Evolutionary conservation across 2,329 filamentous ascomycete genomes (phyloP).

Genomic region (Fusarium nisikadoi): DNA sequence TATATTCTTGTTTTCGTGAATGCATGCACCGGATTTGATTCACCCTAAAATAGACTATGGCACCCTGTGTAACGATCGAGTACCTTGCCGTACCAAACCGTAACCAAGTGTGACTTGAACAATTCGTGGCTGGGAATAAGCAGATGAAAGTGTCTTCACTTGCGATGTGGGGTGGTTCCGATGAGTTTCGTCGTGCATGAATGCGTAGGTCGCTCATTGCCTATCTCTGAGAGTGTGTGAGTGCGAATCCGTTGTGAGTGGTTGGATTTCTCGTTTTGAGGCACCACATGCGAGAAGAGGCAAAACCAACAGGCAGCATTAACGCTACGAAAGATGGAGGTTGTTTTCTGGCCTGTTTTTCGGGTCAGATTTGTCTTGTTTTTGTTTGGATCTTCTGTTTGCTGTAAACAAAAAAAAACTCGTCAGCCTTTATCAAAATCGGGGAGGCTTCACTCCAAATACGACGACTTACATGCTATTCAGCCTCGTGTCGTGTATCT

Average conservation of each 20-base stretch:
- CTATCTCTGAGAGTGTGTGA: slow-evolving; percentile 4
- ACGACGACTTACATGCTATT: neutral
- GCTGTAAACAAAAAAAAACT: neutral
- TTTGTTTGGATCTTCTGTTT: neutral
- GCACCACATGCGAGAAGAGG: neutral
- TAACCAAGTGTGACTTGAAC: slow-evolving; percentile 6
- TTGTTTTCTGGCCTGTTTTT: neutral
- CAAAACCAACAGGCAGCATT: slow-evolving; percentile 18
- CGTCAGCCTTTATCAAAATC: neutral
- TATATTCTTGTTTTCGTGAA: slow-evolving; percentile 16
- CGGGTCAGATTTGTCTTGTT: neutral
- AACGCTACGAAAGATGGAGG: neutral
- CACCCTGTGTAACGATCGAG: slow-evolving; percentile 3
- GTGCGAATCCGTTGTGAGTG: slow-evolving; percentile 3
- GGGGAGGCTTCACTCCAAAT: neutral
- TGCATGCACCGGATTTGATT: neutral
- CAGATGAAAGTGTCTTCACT: neutral
- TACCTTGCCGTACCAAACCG: neutral
- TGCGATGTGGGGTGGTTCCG: neutral
- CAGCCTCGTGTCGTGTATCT: slow-evolving; percentile 12
- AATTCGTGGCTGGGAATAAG: neutral
- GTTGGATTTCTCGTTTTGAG: neutral
- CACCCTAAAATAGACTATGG: neutral
- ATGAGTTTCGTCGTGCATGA: neutral
- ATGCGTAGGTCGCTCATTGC: slow-evolving; percentile 11